Evolutionary conservation across 2,329 filamentous ascomycete species (phyloP), one percentile per base, ranked within the genome.

Genomic region (Ophiostoma pallidulum): DNA sequence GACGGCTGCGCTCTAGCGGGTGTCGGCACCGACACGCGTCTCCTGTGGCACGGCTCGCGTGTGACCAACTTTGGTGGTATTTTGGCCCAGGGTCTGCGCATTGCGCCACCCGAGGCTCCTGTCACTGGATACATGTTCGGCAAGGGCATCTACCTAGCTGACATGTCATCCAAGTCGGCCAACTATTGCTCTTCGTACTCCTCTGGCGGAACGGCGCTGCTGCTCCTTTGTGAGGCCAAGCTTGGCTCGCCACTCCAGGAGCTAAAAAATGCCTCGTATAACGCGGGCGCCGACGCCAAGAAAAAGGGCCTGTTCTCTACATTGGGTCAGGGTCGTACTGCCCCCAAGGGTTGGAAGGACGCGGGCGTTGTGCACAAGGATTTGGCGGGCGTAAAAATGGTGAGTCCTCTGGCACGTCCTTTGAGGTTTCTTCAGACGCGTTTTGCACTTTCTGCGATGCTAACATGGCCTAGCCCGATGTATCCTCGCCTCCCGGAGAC

Each of bases 1-100:
- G 64, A 78, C 4, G 65, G 74, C 78, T 74, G 37, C 45, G 62
- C 8, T 81, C 14, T 72, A 51, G 63, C 75, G 19, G 72, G 68
- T 2, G 58, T 73, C 41, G 60, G 71, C 9, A 66, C 72, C 41
- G 77, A 92, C 60, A 78, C 84, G 20, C 79, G 86, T 16, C 77
- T 94, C 1, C 73, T 95, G 3, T 95, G 89, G 89, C 89, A 94
- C 60, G 88, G 89, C 14, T 90, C 85, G 14, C 80, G 87, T 29
- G 76, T 74, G 28, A 92, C 86, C 45, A 94, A 94, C 62, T 94
- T 82, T 55, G 87, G 84, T 59, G 89, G 88, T 59, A 95, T 95
- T 50, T 76, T 94, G 36, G 84, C 80, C 40, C 42, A 94, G 63
- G 89, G 89, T 54, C 75, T 95, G 7, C 84, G 87, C n/a, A 94